Percentiles rank a stretch among this genome's conserved stretches.
These are phyloP conservation scores for Falciphora oryzae DNA, from an alignment of 2,329 filamentous ascomycete genomes.

Conservation along the genomic window DNA sequence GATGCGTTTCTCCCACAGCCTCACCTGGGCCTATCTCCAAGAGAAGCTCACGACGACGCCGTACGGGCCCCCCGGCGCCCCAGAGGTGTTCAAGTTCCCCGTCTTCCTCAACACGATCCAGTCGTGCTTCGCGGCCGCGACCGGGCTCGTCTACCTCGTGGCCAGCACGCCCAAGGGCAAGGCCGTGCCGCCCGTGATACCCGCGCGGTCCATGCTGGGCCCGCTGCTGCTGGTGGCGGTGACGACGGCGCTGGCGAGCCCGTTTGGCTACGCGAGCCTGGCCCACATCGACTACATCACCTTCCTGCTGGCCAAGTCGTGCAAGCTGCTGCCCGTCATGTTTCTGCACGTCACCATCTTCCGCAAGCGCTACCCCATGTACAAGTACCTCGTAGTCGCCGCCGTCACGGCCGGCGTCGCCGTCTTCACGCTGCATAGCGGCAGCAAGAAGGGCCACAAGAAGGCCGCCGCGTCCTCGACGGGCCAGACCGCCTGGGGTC, in stretches of 20 bases:
- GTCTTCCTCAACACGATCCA: constrained; percentile 96
- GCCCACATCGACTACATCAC: constrained; percentile 97
- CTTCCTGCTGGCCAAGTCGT: constrained; percentile 94
- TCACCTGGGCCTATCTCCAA: constrained; percentile 95
- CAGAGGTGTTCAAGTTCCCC: constrained; percentile 82
- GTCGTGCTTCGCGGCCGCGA: constrained; percentile 77
- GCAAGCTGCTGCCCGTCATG: constrained; percentile 99
- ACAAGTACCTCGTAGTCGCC: constrained; percentile 92
- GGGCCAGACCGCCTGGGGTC: constrained; percentile 67
- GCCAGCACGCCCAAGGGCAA: constrained; percentile 51
- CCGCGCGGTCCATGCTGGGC: constrained; percentile 64
- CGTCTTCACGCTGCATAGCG: constrained; percentile 85
- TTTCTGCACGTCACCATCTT: constrained; percentile 91
- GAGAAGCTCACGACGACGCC: constrained; percentile 93
- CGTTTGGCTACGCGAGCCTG: constrained; percentile 89
- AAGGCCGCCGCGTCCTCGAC: constrained; percentile 27
- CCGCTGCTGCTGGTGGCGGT: constrained; percentile 81
- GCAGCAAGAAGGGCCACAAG: constrained; percentile 42
- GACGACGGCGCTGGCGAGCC: constrained; percentile 83
- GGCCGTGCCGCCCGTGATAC: constrained; percentile 63
- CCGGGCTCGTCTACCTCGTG: constrained; percentile 75
- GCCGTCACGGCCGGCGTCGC: constrained; percentile 90
- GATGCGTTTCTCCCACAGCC: constrained; percentile 37
- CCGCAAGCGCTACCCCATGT: constrained; percentile 80
- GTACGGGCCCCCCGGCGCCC: constrained; percentile 52